Evolutionary conservation across 345 rosid genomes (phyloP).

Genomic region (Dovyalis caffra): DNA sequence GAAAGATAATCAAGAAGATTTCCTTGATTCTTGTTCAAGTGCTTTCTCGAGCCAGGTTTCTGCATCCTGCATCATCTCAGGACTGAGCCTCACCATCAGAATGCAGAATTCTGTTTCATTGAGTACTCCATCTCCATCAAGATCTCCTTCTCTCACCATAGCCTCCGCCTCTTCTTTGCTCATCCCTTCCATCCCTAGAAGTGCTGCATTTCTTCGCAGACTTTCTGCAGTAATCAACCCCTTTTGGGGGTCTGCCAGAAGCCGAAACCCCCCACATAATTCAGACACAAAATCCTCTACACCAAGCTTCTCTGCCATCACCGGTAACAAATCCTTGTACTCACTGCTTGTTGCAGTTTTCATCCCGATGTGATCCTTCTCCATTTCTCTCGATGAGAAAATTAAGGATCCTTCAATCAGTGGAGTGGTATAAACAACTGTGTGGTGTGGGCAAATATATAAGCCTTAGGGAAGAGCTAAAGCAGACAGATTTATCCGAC

Average conservation of each 20-base stretch:
- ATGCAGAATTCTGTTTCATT: constrained; percentile 76
- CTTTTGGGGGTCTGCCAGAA: constrained; percentile 57
- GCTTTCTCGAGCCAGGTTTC: constrained; percentile 77
- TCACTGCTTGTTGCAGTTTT: constrained; percentile 20
- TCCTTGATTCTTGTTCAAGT: constrained; percentile 46
- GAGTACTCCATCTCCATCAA: constrained; percentile 78
- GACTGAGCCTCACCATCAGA: constrained; percentile 89
- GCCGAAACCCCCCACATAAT: constrained; percentile 74
- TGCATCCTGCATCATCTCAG: constrained; percentile 80
- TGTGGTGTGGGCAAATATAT: not conserved
- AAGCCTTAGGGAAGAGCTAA: not conserved
- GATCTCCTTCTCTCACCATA: constrained; percentile 86
- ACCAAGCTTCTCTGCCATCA: constrained; percentile 91
- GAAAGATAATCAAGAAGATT: constrained; percentile 18
- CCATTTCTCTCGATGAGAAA: constrained; percentile 20
- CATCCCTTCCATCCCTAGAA: constrained; percentile 80
- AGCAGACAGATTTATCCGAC: not conserved
- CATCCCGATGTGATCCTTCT: constrained; percentile 1
- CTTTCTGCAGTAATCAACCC: constrained; percentile 69
- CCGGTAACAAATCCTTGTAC: constrained; percentile 69
- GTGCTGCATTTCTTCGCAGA: constrained; percentile 59
- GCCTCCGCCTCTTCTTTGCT: constrained; percentile 59
- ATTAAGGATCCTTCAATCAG: not conserved
- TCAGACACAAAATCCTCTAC: constrained; percentile 74
- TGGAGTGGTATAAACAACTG: no score